Evolutionary conservation across 805 yeast genomes (phyloP), one percentile per base, ranked within the genome.

Genomic region (Ogataea allantospora): DNA sequence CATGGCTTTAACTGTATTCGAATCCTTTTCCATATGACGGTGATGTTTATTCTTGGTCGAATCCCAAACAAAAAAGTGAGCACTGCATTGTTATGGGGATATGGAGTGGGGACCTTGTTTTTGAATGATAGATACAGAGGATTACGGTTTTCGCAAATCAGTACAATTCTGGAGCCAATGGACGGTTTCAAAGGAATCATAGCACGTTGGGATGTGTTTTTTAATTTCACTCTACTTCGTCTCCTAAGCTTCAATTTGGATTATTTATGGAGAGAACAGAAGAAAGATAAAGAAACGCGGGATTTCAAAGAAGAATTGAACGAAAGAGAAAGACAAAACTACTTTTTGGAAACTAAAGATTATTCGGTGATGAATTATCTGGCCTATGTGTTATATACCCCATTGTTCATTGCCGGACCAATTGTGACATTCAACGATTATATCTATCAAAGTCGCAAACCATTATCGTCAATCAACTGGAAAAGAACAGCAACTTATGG

Each of bases 381-480:
- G 27, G 80, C 95, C 0, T 93, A 88, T 56, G 58, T 86, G 22
- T 65, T 83, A 5, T 93, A 93, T 54, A 77, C 96, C 0, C 99
- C 99, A 3, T 65, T 93, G 32, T 86, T 85, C 62, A 80, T 93
- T 50, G 97, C 96, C 2, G 99, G 99, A 1, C 99, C 99, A 16
- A 79, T 93, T 12, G 57, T 93, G 27, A 85, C 98, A 0, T 93
- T 85, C 68, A 93, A 93, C 63, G 99, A 93, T 60, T 93, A 80
- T 59, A 60, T 84, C 27, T 80, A 81, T 50, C 99, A 93, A 65
- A 68, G 81, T 3, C 63, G 66, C 24, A 68, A 73, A 46, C 70
- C 77, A 12, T 63, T 83, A 12, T 71, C 83, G 1, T 75, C 95
- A 0, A 80, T 84, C 23, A 71, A 74, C 35, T 43, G 55, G 36